A percentile compares a stretch with the other conserved stretches of the same genome.
Conservation (phyloP, 768 basidiomycete species). For the Suillus discolor region DNA sequence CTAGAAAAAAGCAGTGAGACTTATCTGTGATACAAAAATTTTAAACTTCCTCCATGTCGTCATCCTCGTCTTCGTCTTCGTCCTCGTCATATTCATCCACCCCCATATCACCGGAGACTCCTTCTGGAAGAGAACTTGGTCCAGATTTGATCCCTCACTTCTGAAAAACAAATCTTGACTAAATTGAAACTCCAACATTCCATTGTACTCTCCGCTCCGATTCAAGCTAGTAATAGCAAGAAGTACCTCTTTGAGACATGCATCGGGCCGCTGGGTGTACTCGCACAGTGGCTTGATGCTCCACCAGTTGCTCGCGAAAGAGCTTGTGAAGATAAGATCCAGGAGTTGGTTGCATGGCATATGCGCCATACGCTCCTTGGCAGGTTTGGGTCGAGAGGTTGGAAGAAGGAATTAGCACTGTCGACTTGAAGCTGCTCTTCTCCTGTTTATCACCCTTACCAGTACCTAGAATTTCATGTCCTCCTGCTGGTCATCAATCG, state of each 20-base stretch:
- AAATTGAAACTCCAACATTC: slow-evolving; percentile 58
- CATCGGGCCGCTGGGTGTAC: slow-evolving; percentile 83
- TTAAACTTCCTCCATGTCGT: slow-evolving; percentile 74
- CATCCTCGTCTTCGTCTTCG: slow-evolving; percentile 44
- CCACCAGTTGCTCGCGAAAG: slow-evolving; percentile 83
- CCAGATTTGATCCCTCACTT: slow-evolving; percentile 45
- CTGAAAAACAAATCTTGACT: slow-evolving; percentile 1
- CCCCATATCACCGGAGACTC: slow-evolving; percentile 21
- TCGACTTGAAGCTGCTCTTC: too few relatives aligned
- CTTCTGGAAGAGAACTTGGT: slow-evolving; percentile 30
- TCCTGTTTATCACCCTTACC: background rate
- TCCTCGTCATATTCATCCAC: slow-evolving; percentile 50
- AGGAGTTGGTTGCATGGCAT: slow-evolving; percentile 87
- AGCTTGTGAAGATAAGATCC: slow-evolving; percentile 77
- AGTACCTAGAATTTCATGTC: background rate
- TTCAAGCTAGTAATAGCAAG: slow-evolving; percentile 75
- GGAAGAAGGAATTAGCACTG: too few relatives aligned
- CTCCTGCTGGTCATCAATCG: background rate
- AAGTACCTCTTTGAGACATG: slow-evolving; percentile 83
- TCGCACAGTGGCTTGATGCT: slow-evolving; percentile 75
- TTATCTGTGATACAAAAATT: slow-evolving; percentile 12
- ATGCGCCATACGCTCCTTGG: slow-evolving; percentile 85
- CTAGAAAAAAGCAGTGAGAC: background rate
- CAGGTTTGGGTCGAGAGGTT: slow-evolving; percentile 60
- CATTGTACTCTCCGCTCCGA: slow-evolving; percentile 79